phyloP scores from a whole-genome alignment of 768 basidiomycete species.

The Sarcomyxa edulis region DNA sequence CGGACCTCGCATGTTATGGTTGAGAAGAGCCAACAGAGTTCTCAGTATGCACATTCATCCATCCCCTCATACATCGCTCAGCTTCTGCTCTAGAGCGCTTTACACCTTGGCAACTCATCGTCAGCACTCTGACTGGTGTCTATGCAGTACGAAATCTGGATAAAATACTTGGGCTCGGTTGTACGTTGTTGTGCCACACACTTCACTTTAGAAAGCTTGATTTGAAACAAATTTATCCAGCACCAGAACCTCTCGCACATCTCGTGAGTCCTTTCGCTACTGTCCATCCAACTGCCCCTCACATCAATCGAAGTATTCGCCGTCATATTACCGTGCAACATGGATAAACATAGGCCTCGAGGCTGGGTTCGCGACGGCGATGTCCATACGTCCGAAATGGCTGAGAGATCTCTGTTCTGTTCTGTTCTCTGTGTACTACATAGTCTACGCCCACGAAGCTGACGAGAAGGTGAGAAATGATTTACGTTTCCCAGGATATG shows the following conservation, averaged over 20 bases:
- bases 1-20: slow-evolving; percentile 64
- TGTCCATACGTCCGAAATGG: slow-evolving; percentile 90
- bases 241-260: slow-evolving; percentile 88
- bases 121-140: slow-evolving; percentile 77
- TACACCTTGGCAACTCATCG: slow-evolving; percentile 94
- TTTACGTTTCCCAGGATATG: background rate
- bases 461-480: slow-evolving; percentile 82
- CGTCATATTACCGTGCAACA: slow-evolving; percentile 92
- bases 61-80: background rate
- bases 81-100: slow-evolving; percentile 52
- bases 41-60: slow-evolving; percentile 40
- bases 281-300: background rate
- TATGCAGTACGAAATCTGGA: slow-evolving; percentile 85
- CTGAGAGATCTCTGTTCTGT: slow-evolving; percentile 82
- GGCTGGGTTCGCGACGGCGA: slow-evolving; percentile 94
- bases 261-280: slow-evolving; percentile 49
- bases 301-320: slow-evolving; percentile 60
- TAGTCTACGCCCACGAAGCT: slow-evolving; percentile 78
- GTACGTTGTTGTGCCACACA: slow-evolving; percentile 36
- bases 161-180: slow-evolving; percentile 74
- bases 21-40: slow-evolving; percentile 50
- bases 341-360: slow-evolving; percentile 95
- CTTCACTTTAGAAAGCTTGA: background rate
- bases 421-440: slow-evolving; percentile 85
- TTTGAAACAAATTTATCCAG: slow-evolving; percentile 30